Percentiles rank a stretch among this genome's conserved stretches.
phyloP scores from a whole-genome alignment of 2,329 filamentous ascomycete genomes.

The Metarhizium sp. region DNA sequence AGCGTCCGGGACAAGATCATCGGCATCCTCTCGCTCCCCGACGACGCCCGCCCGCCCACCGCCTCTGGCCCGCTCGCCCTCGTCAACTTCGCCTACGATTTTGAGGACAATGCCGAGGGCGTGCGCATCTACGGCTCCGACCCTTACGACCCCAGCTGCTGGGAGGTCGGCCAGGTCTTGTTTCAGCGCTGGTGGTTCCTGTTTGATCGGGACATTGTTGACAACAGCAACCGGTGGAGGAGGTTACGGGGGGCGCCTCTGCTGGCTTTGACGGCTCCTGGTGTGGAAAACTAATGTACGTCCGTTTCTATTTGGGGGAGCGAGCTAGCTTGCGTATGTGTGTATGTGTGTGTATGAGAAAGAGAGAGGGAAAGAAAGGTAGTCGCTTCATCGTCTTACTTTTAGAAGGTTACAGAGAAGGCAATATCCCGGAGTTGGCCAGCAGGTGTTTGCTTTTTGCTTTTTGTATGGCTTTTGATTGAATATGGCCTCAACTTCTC shows the following conservation, averaged over 20 bases:
- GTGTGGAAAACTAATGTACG: background rate
- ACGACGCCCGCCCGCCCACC: slow-evolving; percentile 33
- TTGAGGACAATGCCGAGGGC: slow-evolving; percentile 46
- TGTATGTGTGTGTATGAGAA: background rate
- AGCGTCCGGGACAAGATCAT: slow-evolving; percentile 42
- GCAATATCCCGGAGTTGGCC: background rate
- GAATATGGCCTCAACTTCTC: background rate
- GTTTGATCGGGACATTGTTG: slow-evolving; percentile 43
- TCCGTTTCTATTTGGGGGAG: background rate
- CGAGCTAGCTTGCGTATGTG: background rate
- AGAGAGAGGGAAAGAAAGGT: background rate
- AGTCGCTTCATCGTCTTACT: background rate
- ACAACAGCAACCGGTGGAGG: slow-evolving; percentile 42
- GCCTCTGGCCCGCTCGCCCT: slow-evolving; percentile 38
- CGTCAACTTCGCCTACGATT: slow-evolving; percentile 43
- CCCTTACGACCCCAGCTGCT: slow-evolving; percentile 36
- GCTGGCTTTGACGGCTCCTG: slow-evolving; percentile 9
- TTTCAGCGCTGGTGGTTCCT: slow-evolving; percentile 54
- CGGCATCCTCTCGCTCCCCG: slow-evolving; percentile 39
- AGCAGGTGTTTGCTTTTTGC: background rate
- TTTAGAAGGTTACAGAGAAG: background rate
- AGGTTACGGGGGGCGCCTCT: slow-evolving; percentile 32
- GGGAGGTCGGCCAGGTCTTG: slow-evolving; percentile 50
- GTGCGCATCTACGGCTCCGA: slow-evolving; percentile 39
- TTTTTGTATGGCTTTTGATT: background rate